A percentile compares a stretch with the other conserved stretches of the same genome.
These are phyloP conservation scores for Mrakia hoshinonis DNA, from an alignment of 768 basidiomycete genomes.

Conservation along the genomic window DNA sequence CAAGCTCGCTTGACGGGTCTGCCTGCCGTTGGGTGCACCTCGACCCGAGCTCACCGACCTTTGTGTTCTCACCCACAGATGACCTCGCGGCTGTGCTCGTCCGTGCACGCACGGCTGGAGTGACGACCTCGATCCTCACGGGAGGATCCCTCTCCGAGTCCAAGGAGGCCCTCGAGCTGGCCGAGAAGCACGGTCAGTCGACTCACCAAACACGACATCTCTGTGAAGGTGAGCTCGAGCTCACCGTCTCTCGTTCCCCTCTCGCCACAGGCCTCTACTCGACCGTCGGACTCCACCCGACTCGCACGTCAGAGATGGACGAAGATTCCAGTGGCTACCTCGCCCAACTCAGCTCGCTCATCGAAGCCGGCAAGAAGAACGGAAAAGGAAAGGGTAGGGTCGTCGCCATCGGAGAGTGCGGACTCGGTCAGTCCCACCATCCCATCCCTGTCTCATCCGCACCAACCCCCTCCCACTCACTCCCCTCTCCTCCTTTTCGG, in stretches of 20 bases:
- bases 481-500: not conserved
- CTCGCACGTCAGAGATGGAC: slow-evolving; percentile 62
- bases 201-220: not conserved
- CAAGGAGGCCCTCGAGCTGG: slow-evolving; percentile 53
- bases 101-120: slow-evolving; percentile 53
- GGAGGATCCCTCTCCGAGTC: slow-evolving; percentile 64
- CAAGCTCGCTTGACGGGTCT: not conserved
- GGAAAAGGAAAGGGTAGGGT: slow-evolving; percentile 53
- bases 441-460: not conserved
- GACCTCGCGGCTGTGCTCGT: slow-evolving; percentile 55
- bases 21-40: not conserved
- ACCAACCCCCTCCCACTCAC: not conserved
- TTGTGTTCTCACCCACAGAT: slow-evolving; percentile 42
- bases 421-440: slow-evolving; percentile 50
- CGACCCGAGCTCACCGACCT: slow-evolving; percentile 1
- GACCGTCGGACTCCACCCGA: slow-evolving; percentile 74
- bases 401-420: slow-evolving; percentile 71
- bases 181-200: slow-evolving; percentile 49
- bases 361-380: slow-evolving; percentile 37
- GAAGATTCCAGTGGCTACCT: slow-evolving; percentile 58
- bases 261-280: slow-evolving; percentile 50
- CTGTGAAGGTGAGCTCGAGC: not conserved
- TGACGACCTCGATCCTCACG: slow-evolving; percentile 65
- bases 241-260: not conserved
- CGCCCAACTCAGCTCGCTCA: slow-evolving; percentile 51